phyloP scores from a whole-genome alignment of 2,329 filamentous ascomycete genomes.

The Ceratocystis huliohia region DNA sequence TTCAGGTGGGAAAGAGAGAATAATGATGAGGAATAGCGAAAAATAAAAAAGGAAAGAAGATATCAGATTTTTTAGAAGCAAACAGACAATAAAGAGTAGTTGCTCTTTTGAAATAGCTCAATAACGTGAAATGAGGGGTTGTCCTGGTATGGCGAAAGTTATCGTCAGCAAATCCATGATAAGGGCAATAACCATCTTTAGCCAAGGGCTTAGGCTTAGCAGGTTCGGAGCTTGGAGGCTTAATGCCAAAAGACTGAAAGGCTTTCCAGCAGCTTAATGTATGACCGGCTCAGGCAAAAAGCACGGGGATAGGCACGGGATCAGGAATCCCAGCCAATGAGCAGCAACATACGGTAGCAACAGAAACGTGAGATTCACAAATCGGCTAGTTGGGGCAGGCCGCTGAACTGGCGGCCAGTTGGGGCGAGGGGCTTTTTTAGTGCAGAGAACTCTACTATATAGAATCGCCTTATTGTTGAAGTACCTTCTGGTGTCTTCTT shows the following conservation, averaged over 20 bases:
- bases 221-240: no score
- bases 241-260: no score
- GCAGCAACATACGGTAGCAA: background rate
- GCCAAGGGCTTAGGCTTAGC: no score
- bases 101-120: background rate
- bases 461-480: no score
- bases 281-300: background rate
- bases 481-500: no score
- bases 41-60: background rate
- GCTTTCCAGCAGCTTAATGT: background rate
- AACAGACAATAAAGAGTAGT: conserved; percentile 7
- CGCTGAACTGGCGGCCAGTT: no score
- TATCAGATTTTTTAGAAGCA: background rate
- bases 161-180: conserved; percentile 4
- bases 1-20: background rate
- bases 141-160: background rate
- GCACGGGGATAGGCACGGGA: conserved; percentile 4
- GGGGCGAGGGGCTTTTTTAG: no score
- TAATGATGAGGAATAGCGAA: background rate
- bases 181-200: background rate
- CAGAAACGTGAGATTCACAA: no score
- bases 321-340: background rate
- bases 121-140: conserved; percentile 2
- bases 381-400: no score
- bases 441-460: no score